Conservation (phyloP, 2,329 filamentous ascomycete genomes). For the Pseudogymnoascus sp. region DNA sequence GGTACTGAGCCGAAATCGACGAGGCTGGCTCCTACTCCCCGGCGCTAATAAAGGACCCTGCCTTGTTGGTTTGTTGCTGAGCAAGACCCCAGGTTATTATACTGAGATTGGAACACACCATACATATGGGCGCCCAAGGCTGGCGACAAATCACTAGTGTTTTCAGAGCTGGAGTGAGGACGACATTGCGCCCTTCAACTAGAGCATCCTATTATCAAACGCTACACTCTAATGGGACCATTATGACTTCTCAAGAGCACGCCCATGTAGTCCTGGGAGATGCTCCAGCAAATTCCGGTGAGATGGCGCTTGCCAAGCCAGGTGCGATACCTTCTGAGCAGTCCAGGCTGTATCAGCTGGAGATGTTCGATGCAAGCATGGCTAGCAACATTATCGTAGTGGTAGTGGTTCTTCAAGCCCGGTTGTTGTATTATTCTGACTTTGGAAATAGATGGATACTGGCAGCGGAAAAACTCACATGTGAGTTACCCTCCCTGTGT, state of each 20-base stretch:
- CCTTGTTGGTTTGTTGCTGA: not conserved
- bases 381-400: constrained; percentile 63
- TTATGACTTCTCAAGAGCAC: not conserved
- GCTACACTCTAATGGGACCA: not conserved
- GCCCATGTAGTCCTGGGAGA: not conserved
- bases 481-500: constrained; percentile 37
- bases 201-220: not conserved
- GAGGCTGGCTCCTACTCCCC: not conserved
- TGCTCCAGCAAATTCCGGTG: not conserved
- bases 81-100: not conserved
- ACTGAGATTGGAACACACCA: not conserved
- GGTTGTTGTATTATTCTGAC: not conserved
- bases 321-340: not conserved
- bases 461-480: constrained; percentile 73
- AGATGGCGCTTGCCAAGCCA: not conserved
- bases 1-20: not conserved
- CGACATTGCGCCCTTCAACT: not conserved
- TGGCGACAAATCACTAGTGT: not conserved
- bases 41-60: not conserved
- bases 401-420: constrained; percentile 32
- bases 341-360: constrained; percentile 51
- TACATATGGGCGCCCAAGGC: not conserved
- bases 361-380: constrained; percentile 67
- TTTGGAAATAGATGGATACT: constrained; percentile 60
- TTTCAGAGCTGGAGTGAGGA: not conserved